A percentile compares a stretch with the other conserved stretches of the same genome.
Conservation (phyloP, 2,329 filamentous ascomycete genomes). For the Colletotrichum agaves region DNA sequence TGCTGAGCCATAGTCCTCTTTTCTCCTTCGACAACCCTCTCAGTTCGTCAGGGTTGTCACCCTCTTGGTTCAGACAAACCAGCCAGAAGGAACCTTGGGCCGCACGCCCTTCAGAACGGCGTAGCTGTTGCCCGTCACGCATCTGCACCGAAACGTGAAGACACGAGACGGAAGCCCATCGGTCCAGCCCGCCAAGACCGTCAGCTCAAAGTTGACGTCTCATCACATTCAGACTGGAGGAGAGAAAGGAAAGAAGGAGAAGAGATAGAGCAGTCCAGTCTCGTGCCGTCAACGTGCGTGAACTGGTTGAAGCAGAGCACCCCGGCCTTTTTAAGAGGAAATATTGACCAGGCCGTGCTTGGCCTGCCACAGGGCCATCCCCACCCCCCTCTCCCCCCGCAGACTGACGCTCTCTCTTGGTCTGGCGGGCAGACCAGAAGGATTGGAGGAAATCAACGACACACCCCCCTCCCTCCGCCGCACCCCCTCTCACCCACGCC, state of each 20-base stretch:
- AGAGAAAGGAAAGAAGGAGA: constrained; percentile 2
- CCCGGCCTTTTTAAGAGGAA: constrained; percentile 35
- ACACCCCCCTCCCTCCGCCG: constrained; percentile 9
- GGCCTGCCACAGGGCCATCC: constrained; percentile 14
- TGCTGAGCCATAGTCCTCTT: constrained; percentile 13
- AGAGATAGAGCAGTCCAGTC: constrained; percentile 17
- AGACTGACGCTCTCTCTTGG: not conserved
- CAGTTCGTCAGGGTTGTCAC: constrained; percentile 8
- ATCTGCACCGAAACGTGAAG: constrained; percentile 30
- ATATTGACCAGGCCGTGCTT: constrained; percentile 28
- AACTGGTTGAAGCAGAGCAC: constrained; percentile 26
- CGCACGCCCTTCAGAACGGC: constrained; percentile 1
- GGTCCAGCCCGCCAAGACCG: constrained; percentile 4
- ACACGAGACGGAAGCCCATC: constrained; percentile 4
- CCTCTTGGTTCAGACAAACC: not conserved
- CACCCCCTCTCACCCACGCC: constrained; percentile 35
- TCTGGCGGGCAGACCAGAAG: not conserved
- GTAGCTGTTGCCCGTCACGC: constrained; percentile 2
- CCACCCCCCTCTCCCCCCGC: not conserved
- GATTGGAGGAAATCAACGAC: not conserved
- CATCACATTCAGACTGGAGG: not conserved
- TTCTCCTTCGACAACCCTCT: constrained; percentile 5
- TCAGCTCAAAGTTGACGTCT: not conserved
- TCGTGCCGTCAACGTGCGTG: not conserved
- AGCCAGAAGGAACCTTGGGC: not conserved